A percentile compares a stretch with the other conserved stretches of the same genome.
Evolutionary conservation across 768 basidiomycete genomes (phyloP).

Genomic region (Pleurotus ostreatus): DNA sequence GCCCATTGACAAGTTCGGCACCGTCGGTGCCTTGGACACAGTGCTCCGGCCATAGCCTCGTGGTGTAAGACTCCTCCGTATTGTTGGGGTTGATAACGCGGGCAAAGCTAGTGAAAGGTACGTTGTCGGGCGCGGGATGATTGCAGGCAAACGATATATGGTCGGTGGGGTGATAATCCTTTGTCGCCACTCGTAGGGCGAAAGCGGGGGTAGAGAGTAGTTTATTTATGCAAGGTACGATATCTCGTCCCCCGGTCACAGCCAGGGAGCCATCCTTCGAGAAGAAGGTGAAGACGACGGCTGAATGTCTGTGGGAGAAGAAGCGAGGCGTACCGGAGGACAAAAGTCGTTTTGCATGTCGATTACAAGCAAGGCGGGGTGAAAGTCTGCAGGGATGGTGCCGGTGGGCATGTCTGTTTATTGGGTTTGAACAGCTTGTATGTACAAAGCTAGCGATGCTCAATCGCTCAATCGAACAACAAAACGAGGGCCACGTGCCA

Average conservation of each 20-base stretch:
- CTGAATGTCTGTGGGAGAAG: neutral
- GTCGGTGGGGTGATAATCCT: constrained; percentile 39
- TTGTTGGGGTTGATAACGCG: constrained; percentile 29
- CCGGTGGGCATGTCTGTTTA: neutral
- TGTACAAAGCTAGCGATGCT: no score
- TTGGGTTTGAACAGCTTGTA: no score
- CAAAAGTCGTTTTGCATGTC: constrained; percentile 74
- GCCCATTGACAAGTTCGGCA: constrained; percentile 40
- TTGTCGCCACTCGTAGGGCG: constrained; percentile 33
- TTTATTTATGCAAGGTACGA: constrained; percentile 41
- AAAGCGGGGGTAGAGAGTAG: constrained; percentile 45
- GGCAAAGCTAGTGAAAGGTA: constrained; percentile 15
- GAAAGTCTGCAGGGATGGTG: neutral
- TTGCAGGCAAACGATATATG: constrained; percentile 63
- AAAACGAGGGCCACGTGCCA: no score
- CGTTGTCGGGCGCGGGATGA: constrained; percentile 19
- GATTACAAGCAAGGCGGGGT: constrained; percentile 27
- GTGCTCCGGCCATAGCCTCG: constrained; percentile 70
- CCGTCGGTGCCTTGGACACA: constrained; percentile 55
- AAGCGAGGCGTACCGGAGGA: constrained; percentile 16
- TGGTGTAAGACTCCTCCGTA: constrained; percentile 27
- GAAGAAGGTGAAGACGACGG: constrained; percentile 1
- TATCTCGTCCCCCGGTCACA: constrained; percentile 47
- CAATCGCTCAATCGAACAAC: no score
- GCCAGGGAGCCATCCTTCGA: constrained; percentile 47